Conservation (phyloP, 192 early-diverging fungal species). For the Chytriomyces sp. region DNA sequence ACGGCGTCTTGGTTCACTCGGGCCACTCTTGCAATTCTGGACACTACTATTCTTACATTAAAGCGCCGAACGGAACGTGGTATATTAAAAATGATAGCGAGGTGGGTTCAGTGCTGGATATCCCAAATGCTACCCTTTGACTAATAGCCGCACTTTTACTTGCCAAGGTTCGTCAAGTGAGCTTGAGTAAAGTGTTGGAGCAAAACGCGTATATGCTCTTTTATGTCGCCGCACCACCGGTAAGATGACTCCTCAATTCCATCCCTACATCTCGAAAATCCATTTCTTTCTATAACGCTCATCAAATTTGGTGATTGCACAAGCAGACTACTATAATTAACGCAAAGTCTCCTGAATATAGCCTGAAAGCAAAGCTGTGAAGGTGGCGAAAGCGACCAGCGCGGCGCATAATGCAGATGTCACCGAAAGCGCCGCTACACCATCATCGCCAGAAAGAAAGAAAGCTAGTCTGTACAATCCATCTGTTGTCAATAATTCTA, state of each 20-base stretch:
- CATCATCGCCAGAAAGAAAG: constrained; percentile 16
- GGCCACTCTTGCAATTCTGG: constrained; percentile 78
- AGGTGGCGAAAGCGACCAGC: not conserved
- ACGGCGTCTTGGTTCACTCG: constrained; percentile 81
- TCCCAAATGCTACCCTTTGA: no score
- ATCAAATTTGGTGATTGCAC: not conserved
- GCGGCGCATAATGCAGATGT: not conserved
- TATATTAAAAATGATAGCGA: constrained; percentile 75
- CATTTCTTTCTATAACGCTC: not conserved
- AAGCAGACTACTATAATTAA: not conserved
- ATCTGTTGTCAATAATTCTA: constrained; percentile 2
- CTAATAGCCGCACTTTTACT: not conserved
- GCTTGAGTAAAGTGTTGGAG: constrained; percentile 67
- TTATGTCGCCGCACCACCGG: constrained; percentile 51
- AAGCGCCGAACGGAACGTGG: constrained; percentile 78
- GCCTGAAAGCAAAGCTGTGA: constrained; percentile 8
- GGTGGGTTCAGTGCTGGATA: constrained; percentile 6
- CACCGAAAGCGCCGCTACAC: not conserved
- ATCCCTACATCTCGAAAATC: not conserved
- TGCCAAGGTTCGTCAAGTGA: constrained; percentile 66
- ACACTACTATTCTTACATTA: constrained; percentile 86
- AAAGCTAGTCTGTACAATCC: constrained; percentile 19
- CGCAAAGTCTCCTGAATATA: not conserved
- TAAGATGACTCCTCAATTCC: not conserved
- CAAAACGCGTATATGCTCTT: constrained; percentile 89